These are phyloP conservation scores for Ophiostoma montium DNA, from an alignment of 2,329 filamentous ascomycete genomes.

Conservation along the genomic window DNA sequence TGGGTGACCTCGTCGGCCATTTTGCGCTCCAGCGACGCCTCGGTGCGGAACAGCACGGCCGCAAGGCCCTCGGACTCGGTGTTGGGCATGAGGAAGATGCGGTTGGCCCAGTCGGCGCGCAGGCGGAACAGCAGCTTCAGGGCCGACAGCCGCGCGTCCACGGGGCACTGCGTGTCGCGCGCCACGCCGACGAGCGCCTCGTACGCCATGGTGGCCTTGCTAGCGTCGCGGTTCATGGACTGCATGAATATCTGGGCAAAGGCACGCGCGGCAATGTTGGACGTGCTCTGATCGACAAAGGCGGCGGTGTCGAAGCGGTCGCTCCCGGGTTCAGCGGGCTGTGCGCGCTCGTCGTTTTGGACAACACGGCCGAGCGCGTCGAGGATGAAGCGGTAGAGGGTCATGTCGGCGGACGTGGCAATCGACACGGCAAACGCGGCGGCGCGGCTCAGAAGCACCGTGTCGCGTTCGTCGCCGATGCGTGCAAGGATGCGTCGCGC, in stretches of 20 bases:
- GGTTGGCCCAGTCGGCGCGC: conserved; percentile 66
- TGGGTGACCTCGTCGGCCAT: conserved; percentile 37
- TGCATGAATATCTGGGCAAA: conserved; percentile 65
- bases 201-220: conserved; percentile 50
- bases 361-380: conserved; percentile 38
- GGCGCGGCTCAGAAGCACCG: conserved; percentile 48
- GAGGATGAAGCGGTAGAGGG: conserved; percentile 45
- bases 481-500: conserved; percentile 47
- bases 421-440: conserved; percentile 52
- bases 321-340: conserved; percentile 22
- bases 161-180: conserved; percentile 43
- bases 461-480: conserved; percentile 49
- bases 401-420: conserved; percentile 42
- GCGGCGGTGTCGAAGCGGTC: conserved; percentile 16
- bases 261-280: conserved; percentile 57
- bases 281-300: conserved; percentile 35
- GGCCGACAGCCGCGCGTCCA: conserved; percentile 57
- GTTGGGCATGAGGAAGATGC: conserved; percentile 55
- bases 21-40: conserved; percentile 36
- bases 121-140: conserved; percentile 72
- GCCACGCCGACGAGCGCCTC: conserved; percentile 50
- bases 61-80: conserved; percentile 64
- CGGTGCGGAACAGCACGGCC: conserved; percentile 52
- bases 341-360: conserved; percentile 31
- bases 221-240: conserved; percentile 47